A percentile compares a stretch with the other conserved stretches of the same genome.
phyloP scores from a whole-genome alignment of 805 yeast genomes.

The Candida lessepsii region DNA sequence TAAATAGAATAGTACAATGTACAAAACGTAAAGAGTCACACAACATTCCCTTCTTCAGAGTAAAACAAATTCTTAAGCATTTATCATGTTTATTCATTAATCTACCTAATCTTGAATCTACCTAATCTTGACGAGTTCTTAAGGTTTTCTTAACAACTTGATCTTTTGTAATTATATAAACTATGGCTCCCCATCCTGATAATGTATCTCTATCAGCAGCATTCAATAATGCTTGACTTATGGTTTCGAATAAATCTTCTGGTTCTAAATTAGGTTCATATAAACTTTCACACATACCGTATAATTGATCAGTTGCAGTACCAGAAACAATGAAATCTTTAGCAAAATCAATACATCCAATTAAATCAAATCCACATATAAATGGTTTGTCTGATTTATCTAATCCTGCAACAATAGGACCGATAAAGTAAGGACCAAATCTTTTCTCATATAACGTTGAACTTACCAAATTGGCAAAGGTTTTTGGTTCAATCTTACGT shows the following conservation, averaged over 20 bases:
- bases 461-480: constrained; percentile 89
- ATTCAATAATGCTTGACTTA: constrained; percentile 87
- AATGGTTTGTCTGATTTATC: constrained; percentile 82
- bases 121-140: constrained; percentile 92
- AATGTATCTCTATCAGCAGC: constrained; percentile 97
- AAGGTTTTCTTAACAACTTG: constrained; percentile 83
- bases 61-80: too few species aligned
- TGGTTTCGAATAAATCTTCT: constrained; percentile 93
- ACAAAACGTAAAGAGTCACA: too few species aligned
- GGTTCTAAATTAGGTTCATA: constrained; percentile 94
- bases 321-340: constrained; percentile 94
- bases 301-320: constrained; percentile 93
- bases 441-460: constrained; percentile 87
- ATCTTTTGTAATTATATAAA: constrained; percentile 87
- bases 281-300: constrained; percentile 97
- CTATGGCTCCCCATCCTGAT: constrained; percentile 98
- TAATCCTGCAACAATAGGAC: constrained; percentile 95
- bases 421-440: constrained; percentile 94
- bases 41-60: too few species aligned
- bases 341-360: constrained; percentile 95
- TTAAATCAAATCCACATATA: constrained; percentile 91
- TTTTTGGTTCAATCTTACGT: constrained; percentile 86
- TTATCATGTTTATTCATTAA: too few species aligned
- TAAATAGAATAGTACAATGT: too few species aligned
- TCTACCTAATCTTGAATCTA: too few species aligned